Percentiles rank a stretch among this genome's conserved stretches.
phyloP scores from a whole-genome alignment of 169 alveolate species.

The Sarcocystis neurona region DNA sequence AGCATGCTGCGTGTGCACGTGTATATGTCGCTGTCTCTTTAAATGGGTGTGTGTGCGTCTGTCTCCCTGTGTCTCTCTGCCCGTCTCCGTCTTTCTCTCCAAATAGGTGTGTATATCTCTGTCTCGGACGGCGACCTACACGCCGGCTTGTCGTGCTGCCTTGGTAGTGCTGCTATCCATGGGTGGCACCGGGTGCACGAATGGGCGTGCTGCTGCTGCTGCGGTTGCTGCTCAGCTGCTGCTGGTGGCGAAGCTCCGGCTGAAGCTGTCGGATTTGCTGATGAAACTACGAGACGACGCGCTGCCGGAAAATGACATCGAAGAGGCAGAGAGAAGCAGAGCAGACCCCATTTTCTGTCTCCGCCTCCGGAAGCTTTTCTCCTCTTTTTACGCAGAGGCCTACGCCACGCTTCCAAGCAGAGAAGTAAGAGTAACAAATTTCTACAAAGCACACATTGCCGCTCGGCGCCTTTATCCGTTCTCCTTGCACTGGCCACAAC shows the following conservation, averaged over 20 bases:
- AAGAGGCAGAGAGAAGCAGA: slow-evolving; percentile 18
- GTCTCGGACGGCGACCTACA: too few relatives aligned
- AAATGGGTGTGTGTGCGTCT: not conserved
- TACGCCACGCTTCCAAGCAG: slow-evolving; percentile 6
- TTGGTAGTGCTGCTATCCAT: too few relatives aligned
- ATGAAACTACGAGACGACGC: slow-evolving; percentile 22
- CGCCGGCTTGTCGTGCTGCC: too few relatives aligned
- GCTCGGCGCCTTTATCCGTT: too few relatives aligned
- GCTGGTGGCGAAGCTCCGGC: slow-evolving; percentile 14
- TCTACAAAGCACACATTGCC: too few relatives aligned
- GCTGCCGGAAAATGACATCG: slow-evolving; percentile 9
- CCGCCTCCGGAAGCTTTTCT: slow-evolving; percentile 12
- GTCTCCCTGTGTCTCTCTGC: too few relatives aligned
- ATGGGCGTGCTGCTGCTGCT: not conserved
- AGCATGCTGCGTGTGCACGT: too few relatives aligned
- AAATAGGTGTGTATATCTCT: too few relatives aligned
- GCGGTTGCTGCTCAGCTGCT: slow-evolving; percentile 5
- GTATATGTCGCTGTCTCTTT: not conserved
- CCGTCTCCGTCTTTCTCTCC: not conserved
- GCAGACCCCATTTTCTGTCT: not conserved
- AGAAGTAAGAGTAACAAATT: too few relatives aligned
- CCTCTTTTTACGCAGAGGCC: slow-evolving; percentile 13
- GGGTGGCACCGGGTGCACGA: not conserved
- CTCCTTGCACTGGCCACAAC: too few relatives aligned
- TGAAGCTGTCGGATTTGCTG: not conserved